Percentiles rank a stretch among this genome's conserved stretches.
These are phyloP conservation scores for Tetracladium marchalianum DNA, from an alignment of 495 filamentous ascomycete genomes.

Conservation along the genomic window DNA sequence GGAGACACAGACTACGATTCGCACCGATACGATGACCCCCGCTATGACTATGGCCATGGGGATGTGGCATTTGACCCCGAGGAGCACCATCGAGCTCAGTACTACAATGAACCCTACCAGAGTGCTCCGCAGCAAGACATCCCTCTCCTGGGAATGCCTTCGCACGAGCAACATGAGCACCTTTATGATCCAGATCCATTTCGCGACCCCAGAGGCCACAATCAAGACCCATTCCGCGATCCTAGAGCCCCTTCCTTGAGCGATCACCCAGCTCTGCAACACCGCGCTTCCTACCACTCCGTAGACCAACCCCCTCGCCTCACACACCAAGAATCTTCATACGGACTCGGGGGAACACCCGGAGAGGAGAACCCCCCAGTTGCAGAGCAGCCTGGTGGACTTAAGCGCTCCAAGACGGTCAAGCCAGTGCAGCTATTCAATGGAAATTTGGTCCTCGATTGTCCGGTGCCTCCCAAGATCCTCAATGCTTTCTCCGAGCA, in stretches of 20 bases:
- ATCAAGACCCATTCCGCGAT: neutral
- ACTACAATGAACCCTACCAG: constrained; percentile 70
- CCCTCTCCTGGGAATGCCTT: constrained; percentile 25
- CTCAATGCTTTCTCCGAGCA: constrained; percentile 75
- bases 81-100: constrained; percentile 63
- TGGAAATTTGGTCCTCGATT: constrained; percentile 91
- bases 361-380: constrained; percentile 41
- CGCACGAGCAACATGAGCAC: neutral
- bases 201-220: neutral
- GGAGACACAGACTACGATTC: neutral
- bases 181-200: constrained; percentile 2
- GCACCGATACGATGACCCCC: constrained; percentile 50
- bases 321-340: constrained; percentile 28
- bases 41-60: constrained; percentile 41
- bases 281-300: constrained; percentile 17
- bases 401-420: constrained; percentile 89
- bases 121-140: constrained; percentile 33
- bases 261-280: neutral
- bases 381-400: constrained; percentile 23
- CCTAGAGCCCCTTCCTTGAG: neutral
- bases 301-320: constrained; percentile 35
- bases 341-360: constrained; percentile 25
- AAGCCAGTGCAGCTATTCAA: constrained; percentile 91
- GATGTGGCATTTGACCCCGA: constrained; percentile 70
- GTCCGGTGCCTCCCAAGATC: constrained; percentile 81